Conservation (phyloP, 2,329 filamentous ascomycete genomes). For the Plenodomus lindquistii region DNA sequence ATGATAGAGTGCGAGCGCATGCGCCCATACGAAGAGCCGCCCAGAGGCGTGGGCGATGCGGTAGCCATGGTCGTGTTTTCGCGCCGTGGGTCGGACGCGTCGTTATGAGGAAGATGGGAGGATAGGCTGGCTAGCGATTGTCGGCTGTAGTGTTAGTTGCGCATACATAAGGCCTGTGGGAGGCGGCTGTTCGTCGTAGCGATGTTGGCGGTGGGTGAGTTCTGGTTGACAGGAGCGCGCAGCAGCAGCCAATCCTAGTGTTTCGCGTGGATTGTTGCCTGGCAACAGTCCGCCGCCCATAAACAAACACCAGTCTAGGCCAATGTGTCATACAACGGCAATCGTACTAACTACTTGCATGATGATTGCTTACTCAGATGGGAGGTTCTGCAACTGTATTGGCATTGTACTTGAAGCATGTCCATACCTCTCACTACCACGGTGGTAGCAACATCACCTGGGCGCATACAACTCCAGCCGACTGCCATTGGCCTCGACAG, state of each 20-base stretch:
- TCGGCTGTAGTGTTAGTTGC: constrained; percentile 43
- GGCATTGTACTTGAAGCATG: no score
- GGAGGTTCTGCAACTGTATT: no score
- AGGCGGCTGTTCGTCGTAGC: constrained; percentile 40
- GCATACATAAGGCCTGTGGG: constrained; percentile 44
- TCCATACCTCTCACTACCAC: no score
- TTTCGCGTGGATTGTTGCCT: constrained; percentile 33
- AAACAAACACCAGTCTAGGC: constrained; percentile 11
- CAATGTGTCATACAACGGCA: neutral
- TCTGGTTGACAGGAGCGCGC: constrained; percentile 25
- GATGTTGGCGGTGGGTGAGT: constrained; percentile 35
- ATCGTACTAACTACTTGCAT: neutral
- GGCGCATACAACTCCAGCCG: no score
- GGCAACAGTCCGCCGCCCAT: constrained; percentile 20
- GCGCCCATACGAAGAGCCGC: constrained; percentile 42
- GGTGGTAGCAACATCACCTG: no score
- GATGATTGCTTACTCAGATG: no score
- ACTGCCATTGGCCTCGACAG: no score
- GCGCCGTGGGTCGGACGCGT: constrained; percentile 19
- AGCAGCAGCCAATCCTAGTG: constrained; percentile 19
- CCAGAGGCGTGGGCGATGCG: constrained; percentile 46
- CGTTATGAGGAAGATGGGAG: constrained; percentile 24
- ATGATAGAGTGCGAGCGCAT: constrained; percentile 42
- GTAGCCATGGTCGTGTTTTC: constrained; percentile 39
- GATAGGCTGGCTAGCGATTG: constrained; percentile 43